Evolutionary conservation across 1,284 basidiomycete genomes (phyloP), one percentile per base, ranked within the genome.

Genomic region (Naganishia cerealis): DNA sequence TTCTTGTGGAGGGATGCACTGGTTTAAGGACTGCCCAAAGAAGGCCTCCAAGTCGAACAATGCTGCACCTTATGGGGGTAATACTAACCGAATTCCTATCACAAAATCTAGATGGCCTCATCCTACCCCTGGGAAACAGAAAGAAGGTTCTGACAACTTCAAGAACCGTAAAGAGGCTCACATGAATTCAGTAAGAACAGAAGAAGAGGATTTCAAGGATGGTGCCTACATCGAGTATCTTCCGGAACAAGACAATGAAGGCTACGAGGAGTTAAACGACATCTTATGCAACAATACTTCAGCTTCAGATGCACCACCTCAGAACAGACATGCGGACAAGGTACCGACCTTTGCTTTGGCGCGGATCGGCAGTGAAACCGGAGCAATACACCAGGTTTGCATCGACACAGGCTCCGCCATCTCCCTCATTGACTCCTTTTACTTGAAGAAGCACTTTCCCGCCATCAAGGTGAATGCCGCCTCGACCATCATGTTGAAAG

Each of bases 361-460:
- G 15, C 36, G 39, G 33, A 57, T 57, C 3, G 55, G 55, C 16
- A 57, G 38, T 33, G 38, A 56, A 15, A 33, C 33, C 7, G 33
- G 54, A 15, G 12, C 5, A 7, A 8, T 15, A 13, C 55, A 66
- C 38, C 39, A 57, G 33, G 54, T 66, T 4, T 57, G 65, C n/a
- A n/a, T n/a, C n/a, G n/a, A n/a, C n/a, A n/a, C n/a, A n/a, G n/a
- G n/a, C n/a, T n/a, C n/a, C n/a, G 39, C 59, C 7, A 65, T 68
- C 33, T 68, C 67, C 15, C 55, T 68, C 1, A 65, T 68, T 18
- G 67, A 68, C 42, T 39, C 59, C 1, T 2, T 8, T 9, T 68
- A 63, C 50, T 39, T 48, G n/a, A 43, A 39, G 53, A 55, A 38
- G 33, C 9, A 57, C 38, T 62, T 67, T 24, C 55, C 56, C 3